Conservation (phyloP, 2,329 filamentous ascomycete species). For the Plenodomus tracheiphilus region DNA sequence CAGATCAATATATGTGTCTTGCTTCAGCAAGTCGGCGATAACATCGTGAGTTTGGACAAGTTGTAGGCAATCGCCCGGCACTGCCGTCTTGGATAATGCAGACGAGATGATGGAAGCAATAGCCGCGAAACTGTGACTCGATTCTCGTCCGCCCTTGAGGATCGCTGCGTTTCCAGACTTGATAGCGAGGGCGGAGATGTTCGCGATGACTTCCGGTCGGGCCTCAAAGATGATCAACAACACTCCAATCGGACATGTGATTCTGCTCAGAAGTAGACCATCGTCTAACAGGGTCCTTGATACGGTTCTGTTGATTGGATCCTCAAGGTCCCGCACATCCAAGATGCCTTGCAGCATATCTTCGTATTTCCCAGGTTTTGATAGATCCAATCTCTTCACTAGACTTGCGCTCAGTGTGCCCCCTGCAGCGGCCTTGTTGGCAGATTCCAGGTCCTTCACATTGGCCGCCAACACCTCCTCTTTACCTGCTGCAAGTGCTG, state of each 20-base stretch:
- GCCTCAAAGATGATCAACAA: constrained; percentile 98
- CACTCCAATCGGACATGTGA: constrained; percentile 95
- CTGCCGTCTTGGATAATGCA: constrained; percentile 71
- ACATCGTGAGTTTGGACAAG: constrained; percentile 92
- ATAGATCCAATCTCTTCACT: constrained; percentile 84
- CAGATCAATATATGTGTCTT: constrained; percentile 88
- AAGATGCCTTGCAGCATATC: constrained; percentile 96
- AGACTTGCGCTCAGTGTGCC: constrained; percentile 80
- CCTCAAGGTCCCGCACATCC: constrained; percentile 80
- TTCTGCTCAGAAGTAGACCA: constrained; percentile 79
- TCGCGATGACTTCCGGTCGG: constrained; percentile 95
- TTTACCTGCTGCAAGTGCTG: constrained; percentile 70
- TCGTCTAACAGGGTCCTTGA: constrained; percentile 86
- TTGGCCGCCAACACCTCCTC: constrained; percentile 85
- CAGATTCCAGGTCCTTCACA: constrained; percentile 75
- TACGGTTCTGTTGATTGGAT: constrained; percentile 85
- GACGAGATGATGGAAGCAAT: constrained; percentile 84
- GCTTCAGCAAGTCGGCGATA: constrained; percentile 81
- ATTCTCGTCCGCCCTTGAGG: constrained; percentile 95
- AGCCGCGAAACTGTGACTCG: constrained; percentile 88
- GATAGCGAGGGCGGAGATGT: constrained; percentile 92
- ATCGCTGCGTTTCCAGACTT: constrained; percentile 98
- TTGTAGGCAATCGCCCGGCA: constrained; percentile 87
- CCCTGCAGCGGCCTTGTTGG: constrained; percentile 71
- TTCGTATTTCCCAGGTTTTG: constrained; percentile 87